A percentile compares a stretch with the other conserved stretches of the same genome.
These are phyloP conservation scores for Aureobasidium sp. DNA, from an alignment of 2,329 filamentous ascomycete genomes.

Conservation along the genomic window DNA sequence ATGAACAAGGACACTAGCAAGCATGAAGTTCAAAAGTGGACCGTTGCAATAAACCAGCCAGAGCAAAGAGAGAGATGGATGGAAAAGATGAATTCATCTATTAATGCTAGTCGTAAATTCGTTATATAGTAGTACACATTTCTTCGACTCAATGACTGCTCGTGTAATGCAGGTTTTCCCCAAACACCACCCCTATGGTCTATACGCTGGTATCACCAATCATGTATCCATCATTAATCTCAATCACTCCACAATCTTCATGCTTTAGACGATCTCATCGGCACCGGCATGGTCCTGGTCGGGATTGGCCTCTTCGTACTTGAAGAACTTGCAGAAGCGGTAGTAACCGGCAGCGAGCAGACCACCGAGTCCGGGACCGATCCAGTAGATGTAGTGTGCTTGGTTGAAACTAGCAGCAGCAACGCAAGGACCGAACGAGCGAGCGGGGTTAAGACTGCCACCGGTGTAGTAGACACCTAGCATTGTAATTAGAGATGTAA, in stretches of 20 bases:
- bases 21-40: too few relatives aligned
- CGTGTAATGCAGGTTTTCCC: background rate
- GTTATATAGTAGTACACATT: background rate
- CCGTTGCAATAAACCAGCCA: too few relatives aligned
- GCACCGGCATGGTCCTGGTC: conserved; percentile 19
- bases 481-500: background rate
- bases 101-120: background rate
- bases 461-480: conserved; percentile 26
- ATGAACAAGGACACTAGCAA: too few relatives aligned
- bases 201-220: background rate
- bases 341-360: conserved; percentile 19
- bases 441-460: conserved; percentile 25
- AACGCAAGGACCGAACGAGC: conserved; percentile 27
- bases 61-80: too few relatives aligned
- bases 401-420: conserved; percentile 20
- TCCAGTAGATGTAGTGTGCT: conserved; percentile 25
- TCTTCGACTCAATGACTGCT: background rate
- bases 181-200: background rate
- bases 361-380: conserved; percentile 20
- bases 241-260: too few relatives aligned
- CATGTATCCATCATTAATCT: background rate
- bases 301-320: conserved; percentile 24
- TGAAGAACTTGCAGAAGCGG: conserved; percentile 21
- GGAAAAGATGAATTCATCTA: background rate
- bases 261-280: background rate